phyloP scores from a whole-genome alignment of 345 rosid genomes.

The Anacardium occidentale region DNA sequence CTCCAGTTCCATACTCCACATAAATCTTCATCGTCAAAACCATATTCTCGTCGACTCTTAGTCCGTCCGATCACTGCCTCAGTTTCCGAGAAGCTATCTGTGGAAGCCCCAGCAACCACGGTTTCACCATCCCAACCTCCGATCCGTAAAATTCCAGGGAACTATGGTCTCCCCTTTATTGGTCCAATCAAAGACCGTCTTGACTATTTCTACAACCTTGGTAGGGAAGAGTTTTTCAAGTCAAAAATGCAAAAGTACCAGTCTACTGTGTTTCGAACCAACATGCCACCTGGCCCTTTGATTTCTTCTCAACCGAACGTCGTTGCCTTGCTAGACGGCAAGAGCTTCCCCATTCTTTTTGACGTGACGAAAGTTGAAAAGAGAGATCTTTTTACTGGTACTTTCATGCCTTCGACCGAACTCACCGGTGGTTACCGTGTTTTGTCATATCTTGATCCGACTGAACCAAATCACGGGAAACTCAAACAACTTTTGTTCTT shows the following conservation, averaged over 20 bases:
- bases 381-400: conserved; percentile 78
- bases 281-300: conserved; percentile 86
- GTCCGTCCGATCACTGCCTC: conserved; percentile 40
- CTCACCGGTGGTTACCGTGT: conserved; percentile 87
- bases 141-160: conserved; percentile 64
- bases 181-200: conserved; percentile 79
- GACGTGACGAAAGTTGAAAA: conserved; percentile 81
- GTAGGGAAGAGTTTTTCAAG: conserved; percentile 69
- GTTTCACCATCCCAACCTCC: conserved; percentile 33
- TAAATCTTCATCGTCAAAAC: conserved; percentile 8
- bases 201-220: conserved; percentile 73
- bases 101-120: neutral
- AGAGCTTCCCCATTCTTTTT: conserved; percentile 84
- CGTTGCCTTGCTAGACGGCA: conserved; percentile 76
- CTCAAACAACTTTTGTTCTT: conserved; percentile 68
- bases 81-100: conserved; percentile 34
- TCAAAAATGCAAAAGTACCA: conserved; percentile 56
- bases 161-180: conserved; percentile 60
- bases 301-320: conserved; percentile 63
- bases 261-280: conserved; percentile 70
- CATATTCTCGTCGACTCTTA: conserved; percentile 4
- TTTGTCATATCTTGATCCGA: conserved; percentile 78
- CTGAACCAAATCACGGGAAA: conserved; percentile 70
- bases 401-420: conserved; percentile 77
- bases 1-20: conserved; percentile 5